phyloP scores from a whole-genome alignment of 2,329 filamentous ascomycete species.

The Penicillium hordei region DNA sequence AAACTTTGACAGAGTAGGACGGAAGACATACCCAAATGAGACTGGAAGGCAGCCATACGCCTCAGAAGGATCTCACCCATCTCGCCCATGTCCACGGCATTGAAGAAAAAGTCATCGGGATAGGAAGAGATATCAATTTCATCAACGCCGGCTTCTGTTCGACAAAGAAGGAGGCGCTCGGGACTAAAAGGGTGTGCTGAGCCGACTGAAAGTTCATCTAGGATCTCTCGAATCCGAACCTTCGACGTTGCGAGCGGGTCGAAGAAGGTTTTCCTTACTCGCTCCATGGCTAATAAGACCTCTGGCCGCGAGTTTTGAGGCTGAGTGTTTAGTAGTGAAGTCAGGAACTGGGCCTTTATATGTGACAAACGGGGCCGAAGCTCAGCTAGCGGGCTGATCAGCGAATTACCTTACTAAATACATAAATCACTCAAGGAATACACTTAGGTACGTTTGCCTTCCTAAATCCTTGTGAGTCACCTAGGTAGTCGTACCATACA shows the following conservation, averaged over 20 bases:
- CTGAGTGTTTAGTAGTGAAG: not conserved
- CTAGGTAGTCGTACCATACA: too few relatives aligned
- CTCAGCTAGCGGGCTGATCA: not conserved
- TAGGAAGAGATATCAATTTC: slow-evolving; percentile 1
- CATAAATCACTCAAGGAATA: too few relatives aligned
- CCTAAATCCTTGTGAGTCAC: too few relatives aligned
- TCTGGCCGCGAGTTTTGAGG: not conserved
- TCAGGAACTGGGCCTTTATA: not conserved
- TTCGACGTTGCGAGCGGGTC: not conserved
- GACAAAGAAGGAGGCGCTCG: not conserved
- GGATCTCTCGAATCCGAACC: not conserved
- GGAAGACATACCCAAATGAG: not conserved
- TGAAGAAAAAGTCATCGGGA: not conserved
- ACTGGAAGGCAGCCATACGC: not conserved
- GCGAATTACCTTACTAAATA: too few relatives aligned
- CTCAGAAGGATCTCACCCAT: not conserved
- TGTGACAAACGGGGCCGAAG: not conserved
- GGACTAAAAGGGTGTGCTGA: slow-evolving; percentile 2
- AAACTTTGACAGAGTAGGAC: too few relatives aligned
- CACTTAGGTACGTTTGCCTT: too few relatives aligned
- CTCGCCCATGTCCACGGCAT: not conserved
- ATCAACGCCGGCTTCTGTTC: not conserved
- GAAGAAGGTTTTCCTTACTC: not conserved
- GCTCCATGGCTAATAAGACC: not conserved
- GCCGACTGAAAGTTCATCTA: not conserved